Evolutionary conservation across 495 filamentous ascomycete genomes (phyloP).

Genomic region (Hamigera avellanea): DNA sequence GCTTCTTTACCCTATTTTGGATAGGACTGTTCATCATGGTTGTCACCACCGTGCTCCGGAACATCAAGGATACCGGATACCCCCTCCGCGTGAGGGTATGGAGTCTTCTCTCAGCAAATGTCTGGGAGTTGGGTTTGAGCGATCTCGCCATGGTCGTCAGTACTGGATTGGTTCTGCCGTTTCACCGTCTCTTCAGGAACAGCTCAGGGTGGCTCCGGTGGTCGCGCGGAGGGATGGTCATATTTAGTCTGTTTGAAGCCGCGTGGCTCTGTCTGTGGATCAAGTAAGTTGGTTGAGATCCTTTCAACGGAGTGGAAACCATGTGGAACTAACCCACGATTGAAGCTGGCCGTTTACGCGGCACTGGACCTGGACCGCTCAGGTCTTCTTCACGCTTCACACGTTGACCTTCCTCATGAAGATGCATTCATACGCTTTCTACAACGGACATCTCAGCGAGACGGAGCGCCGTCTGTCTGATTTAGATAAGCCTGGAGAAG

Average conservation of each 20-base stretch:
- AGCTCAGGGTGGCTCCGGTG: conserved; percentile 52
- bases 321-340: too few relatives aligned
- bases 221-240: conserved; percentile 58
- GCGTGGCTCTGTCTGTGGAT: conserved; percentile 79
- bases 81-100: conserved; percentile 77
- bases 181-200: conserved; percentile 56
- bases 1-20: conserved; percentile 98
- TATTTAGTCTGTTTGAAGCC: conserved; percentile 75
- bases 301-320: too few relatives aligned
- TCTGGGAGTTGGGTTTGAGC: conserved; percentile 75
- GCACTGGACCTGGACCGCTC: conserved; percentile 89
- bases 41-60: conserved; percentile 79
- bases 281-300: too few relatives aligned
- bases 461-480: conserved; percentile 66
- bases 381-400: conserved; percentile 90
- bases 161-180: conserved; percentile 57
- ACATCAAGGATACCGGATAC: conserved; percentile 87
- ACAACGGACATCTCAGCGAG: conserved; percentile 89
- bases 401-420: conserved; percentile 92
- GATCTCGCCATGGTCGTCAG: conserved; percentile 75
- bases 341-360: conserved; percentile 71
- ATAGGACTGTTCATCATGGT: conserved; percentile 94
- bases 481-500: conserved; percentile 66
- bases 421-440: conserved; percentile 96
- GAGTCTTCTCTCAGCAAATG: conserved; percentile 72